phyloP scores from a whole-genome alignment of 192 early-diverging fungal species.

The Coemansia sp. region DNA sequence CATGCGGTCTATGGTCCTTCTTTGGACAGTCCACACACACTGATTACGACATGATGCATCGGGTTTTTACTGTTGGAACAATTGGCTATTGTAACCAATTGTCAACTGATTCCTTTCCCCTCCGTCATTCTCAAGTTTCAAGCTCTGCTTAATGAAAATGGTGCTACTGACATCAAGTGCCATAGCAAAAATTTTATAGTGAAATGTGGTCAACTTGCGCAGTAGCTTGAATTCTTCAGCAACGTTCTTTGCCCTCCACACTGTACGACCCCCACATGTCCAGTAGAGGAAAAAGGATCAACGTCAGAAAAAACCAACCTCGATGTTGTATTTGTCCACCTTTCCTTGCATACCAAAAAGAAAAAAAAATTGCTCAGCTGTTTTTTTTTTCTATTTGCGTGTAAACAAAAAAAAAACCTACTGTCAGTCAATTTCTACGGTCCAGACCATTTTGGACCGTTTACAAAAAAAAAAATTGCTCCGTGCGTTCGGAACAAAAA shows the following conservation, averaged over 20 bases:
- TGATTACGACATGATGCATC: slow-evolving; percentile 6
- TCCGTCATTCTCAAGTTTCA: neutral
- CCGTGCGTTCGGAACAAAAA: slow-evolving; percentile 4
- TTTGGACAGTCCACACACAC: neutral
- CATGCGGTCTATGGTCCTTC: slow-evolving; percentile 11
- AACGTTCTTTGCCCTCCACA: neutral
- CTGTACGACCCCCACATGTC: neutral
- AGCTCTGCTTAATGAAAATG: slow-evolving; percentile 2
- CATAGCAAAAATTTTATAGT: neutral
- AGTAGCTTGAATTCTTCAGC: neutral
- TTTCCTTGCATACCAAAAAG: neutral
- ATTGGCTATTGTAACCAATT: neutral
- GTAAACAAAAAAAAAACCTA: neutral
- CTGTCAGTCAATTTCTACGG: neutral
- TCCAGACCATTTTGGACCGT: slow-evolving; percentile 2
- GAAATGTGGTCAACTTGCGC: neutral
- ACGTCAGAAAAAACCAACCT: neutral
- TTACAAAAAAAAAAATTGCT: slow-evolving; percentile 9
- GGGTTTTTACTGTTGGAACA: neutral
- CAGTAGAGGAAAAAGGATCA: neutral
- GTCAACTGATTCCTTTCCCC: neutral
- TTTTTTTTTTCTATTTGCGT: neutral
- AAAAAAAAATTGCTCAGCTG: neutral
- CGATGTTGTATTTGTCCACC: neutral
- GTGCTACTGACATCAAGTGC: slow-evolving; percentile 9